A percentile compares a stretch with the other conserved stretches of the same genome.
phyloP scores from a whole-genome alignment of 495 filamentous ascomycete genomes.

The Aspergillus sclerotiicarbonarius region DNA sequence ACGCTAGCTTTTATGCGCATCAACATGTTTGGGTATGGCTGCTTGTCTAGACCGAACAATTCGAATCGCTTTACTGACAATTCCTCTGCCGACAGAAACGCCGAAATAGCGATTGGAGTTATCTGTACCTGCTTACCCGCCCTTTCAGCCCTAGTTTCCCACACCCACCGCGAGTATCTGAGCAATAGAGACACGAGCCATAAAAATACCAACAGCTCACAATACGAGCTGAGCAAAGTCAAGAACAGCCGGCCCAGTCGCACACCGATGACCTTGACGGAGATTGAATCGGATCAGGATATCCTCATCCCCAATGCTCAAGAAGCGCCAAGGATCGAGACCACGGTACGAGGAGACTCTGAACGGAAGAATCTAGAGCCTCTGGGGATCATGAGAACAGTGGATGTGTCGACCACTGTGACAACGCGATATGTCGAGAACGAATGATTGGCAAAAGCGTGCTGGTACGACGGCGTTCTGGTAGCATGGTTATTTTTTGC shows the following conservation, averaged over 20 bases:
- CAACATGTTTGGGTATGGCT: slow-evolving; percentile 35
- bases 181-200: slow-evolving; percentile 22
- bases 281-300: slow-evolving; percentile 24
- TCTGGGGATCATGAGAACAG: slow-evolving; percentile 27
- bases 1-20: slow-evolving; percentile 37
- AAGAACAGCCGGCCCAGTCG: slow-evolving; percentile 10
- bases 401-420: slow-evolving; percentile 25
- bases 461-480: not conserved
- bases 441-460: not conserved
- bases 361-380: not conserved
- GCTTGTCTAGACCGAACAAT: not conserved
- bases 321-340: slow-evolving; percentile 25
- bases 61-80: not conserved
- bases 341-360: slow-evolving; percentile 17
- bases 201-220: slow-evolving; percentile 14
- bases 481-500: not conserved
- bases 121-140: slow-evolving; percentile 42
- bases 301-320: slow-evolving; percentile 27
- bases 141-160: slow-evolving; percentile 28
- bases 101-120: slow-evolving; percentile 39
- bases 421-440: slow-evolving; percentile 2
- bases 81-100: slow-evolving; percentile 16
- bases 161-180: slow-evolving; percentile 24
- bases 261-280: slow-evolving; percentile 17
- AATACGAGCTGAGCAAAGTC: slow-evolving; percentile 22